These are phyloP conservation scores for Lactarius tabidus DNA, from an alignment of 768 basidiomycete species.

Conservation along the genomic window DNA sequence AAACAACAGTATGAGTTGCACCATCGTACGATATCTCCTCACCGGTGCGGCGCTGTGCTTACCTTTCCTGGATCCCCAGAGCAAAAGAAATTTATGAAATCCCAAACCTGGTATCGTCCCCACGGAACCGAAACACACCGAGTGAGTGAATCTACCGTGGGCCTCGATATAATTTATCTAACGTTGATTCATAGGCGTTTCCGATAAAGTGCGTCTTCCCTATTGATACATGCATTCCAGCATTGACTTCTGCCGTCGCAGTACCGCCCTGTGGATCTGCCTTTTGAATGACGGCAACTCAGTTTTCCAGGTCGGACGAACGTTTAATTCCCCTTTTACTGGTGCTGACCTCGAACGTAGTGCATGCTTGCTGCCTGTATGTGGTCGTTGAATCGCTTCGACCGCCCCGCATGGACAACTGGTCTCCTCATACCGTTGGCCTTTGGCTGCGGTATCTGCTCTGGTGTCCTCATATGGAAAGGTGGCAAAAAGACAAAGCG, in stretches of 20 bases:
- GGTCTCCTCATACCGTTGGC: conserved; percentile 64
- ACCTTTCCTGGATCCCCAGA: conserved; percentile 38
- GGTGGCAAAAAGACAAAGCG: conserved; percentile 69
- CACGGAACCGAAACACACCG: conserved; percentile 81
- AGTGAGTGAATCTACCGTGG: conserved; percentile 36
- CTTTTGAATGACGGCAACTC: conserved; percentile 73
- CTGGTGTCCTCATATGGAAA: conserved; percentile 70
- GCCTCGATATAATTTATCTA: conserved; percentile 15
- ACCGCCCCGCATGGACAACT: conserved; percentile 67
- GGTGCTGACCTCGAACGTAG: conserved; percentile 32
- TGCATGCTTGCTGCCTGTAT: conserved; percentile 68
- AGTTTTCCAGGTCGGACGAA: conserved; percentile 58
- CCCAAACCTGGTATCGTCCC: conserved; percentile 82
- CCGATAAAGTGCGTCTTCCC: conserved; percentile 51
- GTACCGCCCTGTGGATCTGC: conserved; percentile 69
- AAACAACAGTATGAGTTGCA: conserved; percentile 61
- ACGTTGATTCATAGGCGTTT: conserved; percentile 54
- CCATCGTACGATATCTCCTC: conserved; percentile 47
- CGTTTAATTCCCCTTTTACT: not conserved
- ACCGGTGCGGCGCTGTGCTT: not conserved
- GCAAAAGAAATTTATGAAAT: conserved; percentile 62
- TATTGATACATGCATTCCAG: not conserved
- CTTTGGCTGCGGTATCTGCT: conserved; percentile 73
- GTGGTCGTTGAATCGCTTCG: conserved; percentile 74
- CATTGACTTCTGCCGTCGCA: conserved; percentile 29